Conservation (phyloP, 2,329 filamentous ascomycete genomes). For the Ophiostoma piceae region DNA sequence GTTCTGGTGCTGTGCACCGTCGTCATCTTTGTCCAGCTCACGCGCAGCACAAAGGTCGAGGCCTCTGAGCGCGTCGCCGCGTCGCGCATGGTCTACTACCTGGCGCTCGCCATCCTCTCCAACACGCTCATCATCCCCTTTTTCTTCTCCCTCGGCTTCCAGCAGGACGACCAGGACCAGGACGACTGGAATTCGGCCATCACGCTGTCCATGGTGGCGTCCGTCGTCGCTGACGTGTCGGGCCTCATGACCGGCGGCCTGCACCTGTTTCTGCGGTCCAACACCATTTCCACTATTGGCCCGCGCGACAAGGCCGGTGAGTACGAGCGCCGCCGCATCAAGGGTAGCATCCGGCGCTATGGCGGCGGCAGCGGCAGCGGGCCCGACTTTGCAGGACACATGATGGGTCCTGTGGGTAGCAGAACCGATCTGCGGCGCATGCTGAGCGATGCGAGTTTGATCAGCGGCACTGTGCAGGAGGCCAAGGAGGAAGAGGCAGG, state of each 20-base stretch:
- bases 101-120: conserved; percentile 51
- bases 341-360: conserved; percentile 41
- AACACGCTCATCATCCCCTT: conserved; percentile 58
- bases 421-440: conserved; percentile 32
- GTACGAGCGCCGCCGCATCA: conserved; percentile 42
- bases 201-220: conserved; percentile 56
- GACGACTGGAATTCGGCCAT: conserved; percentile 38
- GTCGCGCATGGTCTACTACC: conserved; percentile 65
- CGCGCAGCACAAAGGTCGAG: conserved; percentile 50
- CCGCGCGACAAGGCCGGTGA: conserved; percentile 44
- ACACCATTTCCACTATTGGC: conserved; percentile 52
- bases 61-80: conserved; percentile 57
- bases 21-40: conserved; percentile 54
- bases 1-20: conserved; percentile 47
- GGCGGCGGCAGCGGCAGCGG: conserved; percentile 21
- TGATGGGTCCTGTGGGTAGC: conserved; percentile 34
- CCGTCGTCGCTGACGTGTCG: conserved; percentile 61
- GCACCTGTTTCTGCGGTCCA: conserved; percentile 62
- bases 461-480: conserved; percentile 28
- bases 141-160: conserved; percentile 53
- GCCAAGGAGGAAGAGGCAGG: conserved; percentile 34
- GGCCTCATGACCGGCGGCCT: conserved; percentile 61
- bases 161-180: conserved; percentile 30
- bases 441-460: conserved; percentile 36
- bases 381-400: conserved; percentile 35